These are phyloP conservation scores for Fusarium chaquense DNA, from an alignment of 2,329 filamentous ascomycete species.

Conservation along the genomic window DNA sequence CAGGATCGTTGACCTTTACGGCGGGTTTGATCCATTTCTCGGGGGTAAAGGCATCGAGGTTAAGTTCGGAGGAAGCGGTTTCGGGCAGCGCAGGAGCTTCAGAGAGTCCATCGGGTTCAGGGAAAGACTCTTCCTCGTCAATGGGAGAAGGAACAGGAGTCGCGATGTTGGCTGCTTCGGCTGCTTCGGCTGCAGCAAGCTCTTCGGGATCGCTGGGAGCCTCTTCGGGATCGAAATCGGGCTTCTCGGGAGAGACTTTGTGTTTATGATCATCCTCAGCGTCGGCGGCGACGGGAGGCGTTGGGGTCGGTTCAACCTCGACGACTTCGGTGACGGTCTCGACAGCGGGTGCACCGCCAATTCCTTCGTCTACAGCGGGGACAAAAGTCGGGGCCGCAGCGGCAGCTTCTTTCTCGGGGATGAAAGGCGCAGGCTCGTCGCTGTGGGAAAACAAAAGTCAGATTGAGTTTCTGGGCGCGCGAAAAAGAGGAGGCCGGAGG, in stretches of 20 bases:
- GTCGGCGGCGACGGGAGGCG: not conserved
- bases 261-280: not conserved
- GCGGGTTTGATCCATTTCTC: constrained; percentile 29
- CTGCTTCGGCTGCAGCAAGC: constrained; percentile 13
- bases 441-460: not conserved
- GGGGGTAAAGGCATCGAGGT: constrained; percentile 23
- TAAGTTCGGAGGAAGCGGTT: not conserved
- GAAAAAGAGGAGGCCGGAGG: not conserved
- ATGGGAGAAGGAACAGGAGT: not conserved
- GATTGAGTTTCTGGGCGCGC: not conserved
- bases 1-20: constrained; percentile 40
- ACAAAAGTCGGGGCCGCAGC: constrained; percentile 18
- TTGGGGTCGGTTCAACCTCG: not conserved
- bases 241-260: not conserved
- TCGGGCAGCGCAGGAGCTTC: constrained; percentile 19
- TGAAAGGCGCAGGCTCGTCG: constrained; percentile 24
- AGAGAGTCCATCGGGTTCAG: constrained; percentile 6
- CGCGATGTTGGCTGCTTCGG: not conserved
- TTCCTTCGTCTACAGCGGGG: constrained; percentile 18
- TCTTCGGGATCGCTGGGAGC: constrained; percentile 20
- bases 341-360: constrained; percentile 7
- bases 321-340: constrained; percentile 4
- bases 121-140: not conserved
- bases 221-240: constrained; percentile 13
- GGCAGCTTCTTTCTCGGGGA: constrained; percentile 30